Evolutionary conservation across 1,284 basidiomycete species (phyloP).

Genomic region (Marasmius tenuissimus): DNA sequence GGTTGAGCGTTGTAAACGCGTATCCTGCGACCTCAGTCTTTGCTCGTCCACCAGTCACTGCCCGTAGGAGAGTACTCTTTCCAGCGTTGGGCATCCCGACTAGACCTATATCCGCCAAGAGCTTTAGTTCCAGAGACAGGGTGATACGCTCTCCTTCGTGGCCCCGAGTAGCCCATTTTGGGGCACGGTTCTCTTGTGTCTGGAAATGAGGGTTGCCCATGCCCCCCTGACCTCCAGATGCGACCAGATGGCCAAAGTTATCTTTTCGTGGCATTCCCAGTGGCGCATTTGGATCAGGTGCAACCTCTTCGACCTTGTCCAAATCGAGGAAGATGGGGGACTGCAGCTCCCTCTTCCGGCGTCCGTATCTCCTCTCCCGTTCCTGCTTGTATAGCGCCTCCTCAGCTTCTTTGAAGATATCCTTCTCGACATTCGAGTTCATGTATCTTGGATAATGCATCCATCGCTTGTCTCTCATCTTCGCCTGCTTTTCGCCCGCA

Average conservation of each 20-base stretch:
- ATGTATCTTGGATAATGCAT: slow-evolving; percentile 75
- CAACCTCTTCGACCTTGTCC: slow-evolving; percentile 45
- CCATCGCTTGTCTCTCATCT: slow-evolving; percentile 71
- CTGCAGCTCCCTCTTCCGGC: slow-evolving; percentile 40
- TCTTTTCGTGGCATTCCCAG: slow-evolving; percentile 65
- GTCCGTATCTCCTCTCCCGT: slow-evolving; percentile 50
- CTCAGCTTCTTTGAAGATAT: slow-evolving; percentile 78
- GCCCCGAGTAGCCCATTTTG: slow-evolving; percentile 82
- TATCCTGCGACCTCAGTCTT: slow-evolving; percentile 90
- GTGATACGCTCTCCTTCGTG: slow-evolving; percentile 80
- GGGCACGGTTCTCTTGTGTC: slow-evolving; percentile 65
- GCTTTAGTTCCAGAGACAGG: slow-evolving; percentile 91
- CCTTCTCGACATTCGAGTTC: slow-evolving; percentile 62
- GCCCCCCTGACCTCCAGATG: slow-evolving; percentile 82
- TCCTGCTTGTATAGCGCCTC: slow-evolving; percentile 62
- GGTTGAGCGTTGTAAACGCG: slow-evolving; percentile 94
- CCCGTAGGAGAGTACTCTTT: slow-evolving; percentile 87
- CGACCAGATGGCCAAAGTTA: slow-evolving; percentile 69
- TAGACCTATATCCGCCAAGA: slow-evolving; percentile 91
- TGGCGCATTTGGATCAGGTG: slow-evolving; percentile 56
- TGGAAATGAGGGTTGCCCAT: slow-evolving; percentile 90
- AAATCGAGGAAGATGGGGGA: slow-evolving; percentile 61
- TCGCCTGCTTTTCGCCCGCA: slow-evolving; percentile 47
- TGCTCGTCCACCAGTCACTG: slow-evolving; percentile 82
- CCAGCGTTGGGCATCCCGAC: slow-evolving; percentile 96